Evolutionary conservation across 192 early-diverging fungal genomes (phyloP).

Genomic region (Pecoramyces ruminantium): DNA sequence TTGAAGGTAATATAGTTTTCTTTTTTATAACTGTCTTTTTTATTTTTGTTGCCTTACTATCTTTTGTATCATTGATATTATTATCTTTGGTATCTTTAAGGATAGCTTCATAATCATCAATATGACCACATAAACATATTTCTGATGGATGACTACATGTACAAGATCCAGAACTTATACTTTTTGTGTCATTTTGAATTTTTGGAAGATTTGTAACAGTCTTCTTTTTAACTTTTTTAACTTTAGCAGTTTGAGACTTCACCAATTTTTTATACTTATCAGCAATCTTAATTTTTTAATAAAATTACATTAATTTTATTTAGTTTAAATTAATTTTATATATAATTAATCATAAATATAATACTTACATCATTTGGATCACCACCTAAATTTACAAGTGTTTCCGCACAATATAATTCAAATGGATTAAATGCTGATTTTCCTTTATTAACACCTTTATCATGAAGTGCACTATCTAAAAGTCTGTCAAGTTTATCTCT

Average conservation of each 20-base stretch:
- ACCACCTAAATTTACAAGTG: not conserved
- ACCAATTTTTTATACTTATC: not conserved
- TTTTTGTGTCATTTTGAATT: not conserved
- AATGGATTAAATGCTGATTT: not conserved
- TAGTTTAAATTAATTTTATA: no score
- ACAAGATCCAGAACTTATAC: not conserved
- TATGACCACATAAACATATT: not conserved
- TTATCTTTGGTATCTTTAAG: not conserved
- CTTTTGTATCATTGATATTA: not conserved
- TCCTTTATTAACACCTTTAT: not conserved
- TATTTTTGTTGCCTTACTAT: not conserved
- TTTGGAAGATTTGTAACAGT: not conserved
- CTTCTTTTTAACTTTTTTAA: not conserved
- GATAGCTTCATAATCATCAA: not conserved
- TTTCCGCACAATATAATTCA: not conserved
- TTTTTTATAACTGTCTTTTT: not conserved
- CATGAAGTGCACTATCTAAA: not conserved
- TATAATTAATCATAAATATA: no score
- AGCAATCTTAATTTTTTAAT: not conserved
- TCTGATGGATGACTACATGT: not conserved
- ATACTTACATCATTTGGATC: not conserved
- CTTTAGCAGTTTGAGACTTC: not conserved
- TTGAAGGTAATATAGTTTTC: not conserved
- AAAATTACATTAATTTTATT: no score
- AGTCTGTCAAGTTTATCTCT: not conserved